These are phyloP conservation scores for Scenedesmus sp. DNA, from an alignment of 163 green algal genomes.

Conservation along the genomic window DNA sequence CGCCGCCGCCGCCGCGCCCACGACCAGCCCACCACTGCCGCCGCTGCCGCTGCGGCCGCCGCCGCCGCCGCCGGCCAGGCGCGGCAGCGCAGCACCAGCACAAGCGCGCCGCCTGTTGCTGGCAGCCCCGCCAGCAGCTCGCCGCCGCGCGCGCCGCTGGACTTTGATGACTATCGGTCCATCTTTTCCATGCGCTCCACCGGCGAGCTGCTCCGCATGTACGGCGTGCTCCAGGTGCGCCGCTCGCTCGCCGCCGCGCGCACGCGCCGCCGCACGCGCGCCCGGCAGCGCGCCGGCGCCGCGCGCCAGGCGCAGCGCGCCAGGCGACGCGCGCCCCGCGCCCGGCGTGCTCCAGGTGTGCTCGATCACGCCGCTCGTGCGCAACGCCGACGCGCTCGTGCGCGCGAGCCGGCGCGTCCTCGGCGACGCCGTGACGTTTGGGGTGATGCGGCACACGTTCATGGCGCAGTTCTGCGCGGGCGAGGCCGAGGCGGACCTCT, in stretches of 20 bases:
- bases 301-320: too few relatives aligned
- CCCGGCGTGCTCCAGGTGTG: slow-evolving; percentile 15
- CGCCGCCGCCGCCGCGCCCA: too few relatives aligned
- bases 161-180: background rate
- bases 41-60: too few relatives aligned
- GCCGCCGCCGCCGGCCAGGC: too few relatives aligned
- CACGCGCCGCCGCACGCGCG: too few relatives aligned
- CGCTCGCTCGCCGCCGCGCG: background rate
- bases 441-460: slow-evolving; percentile 72
- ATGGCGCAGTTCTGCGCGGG: slow-evolving; percentile 76
- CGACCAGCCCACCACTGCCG: too few relatives aligned
- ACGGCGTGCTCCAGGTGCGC: slow-evolving; percentile 32
- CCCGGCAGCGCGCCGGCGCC: too few relatives aligned
- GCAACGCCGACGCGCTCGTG: slow-evolving; percentile 68
- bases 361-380: slow-evolving; percentile 35
- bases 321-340: too few relatives aligned
- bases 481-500: slow-evolving; percentile 51
- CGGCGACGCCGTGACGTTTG: slow-evolving; percentile 57
- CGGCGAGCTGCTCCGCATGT: slow-evolving; percentile 34
- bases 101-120: background rate
- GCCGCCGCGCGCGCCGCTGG: background rate
- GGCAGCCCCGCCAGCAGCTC: background rate
- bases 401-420: slow-evolving; percentile 52
- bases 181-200: slow-evolving; percentile 32
- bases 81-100: too few relatives aligned